These are phyloP conservation scores for Ajuga reptans DNA, from an alignment of 305 asterid species.

Conservation along the genomic window DNA sequence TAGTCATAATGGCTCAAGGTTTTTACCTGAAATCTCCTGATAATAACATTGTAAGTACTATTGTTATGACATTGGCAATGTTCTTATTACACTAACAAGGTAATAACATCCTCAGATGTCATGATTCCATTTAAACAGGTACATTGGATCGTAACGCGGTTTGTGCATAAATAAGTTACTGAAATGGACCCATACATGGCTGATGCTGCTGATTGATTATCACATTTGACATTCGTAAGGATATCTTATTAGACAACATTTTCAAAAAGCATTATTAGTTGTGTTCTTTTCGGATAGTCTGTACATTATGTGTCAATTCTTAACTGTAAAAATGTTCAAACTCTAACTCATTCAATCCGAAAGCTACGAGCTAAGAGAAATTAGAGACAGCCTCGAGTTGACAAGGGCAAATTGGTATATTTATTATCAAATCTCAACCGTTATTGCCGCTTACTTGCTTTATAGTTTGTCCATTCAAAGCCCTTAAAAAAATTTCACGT, in stretches of 20 bases:
- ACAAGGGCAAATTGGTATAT: background rate
- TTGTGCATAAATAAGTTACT: constrained; percentile 23
- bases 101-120: background rate
- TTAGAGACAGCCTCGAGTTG: background rate
- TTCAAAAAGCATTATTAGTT: background rate
- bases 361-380: background rate
- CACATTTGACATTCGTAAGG: constrained; percentile 5
- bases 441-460: background rate
- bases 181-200: background rate
- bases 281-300: background rate
- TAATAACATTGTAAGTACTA: constrained; percentile 65
- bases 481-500: too few relatives aligned
- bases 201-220: background rate
- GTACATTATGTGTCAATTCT: background rate
- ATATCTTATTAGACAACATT: background rate
- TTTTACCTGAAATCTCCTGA: constrained; percentile 54
- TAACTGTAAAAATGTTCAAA: background rate
- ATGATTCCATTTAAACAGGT: constrained; percentile 17
- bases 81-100: background rate
- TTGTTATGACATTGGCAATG: background rate
- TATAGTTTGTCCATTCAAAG: too few relatives aligned
- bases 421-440: background rate
- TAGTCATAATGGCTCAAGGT: constrained; percentile 51
- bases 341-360: background rate
- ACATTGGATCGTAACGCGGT: constrained; percentile 29